Conservation (phyloP, 2,329 filamentous ascomycete species). For the Aureobasidium leucospermi region DNA sequence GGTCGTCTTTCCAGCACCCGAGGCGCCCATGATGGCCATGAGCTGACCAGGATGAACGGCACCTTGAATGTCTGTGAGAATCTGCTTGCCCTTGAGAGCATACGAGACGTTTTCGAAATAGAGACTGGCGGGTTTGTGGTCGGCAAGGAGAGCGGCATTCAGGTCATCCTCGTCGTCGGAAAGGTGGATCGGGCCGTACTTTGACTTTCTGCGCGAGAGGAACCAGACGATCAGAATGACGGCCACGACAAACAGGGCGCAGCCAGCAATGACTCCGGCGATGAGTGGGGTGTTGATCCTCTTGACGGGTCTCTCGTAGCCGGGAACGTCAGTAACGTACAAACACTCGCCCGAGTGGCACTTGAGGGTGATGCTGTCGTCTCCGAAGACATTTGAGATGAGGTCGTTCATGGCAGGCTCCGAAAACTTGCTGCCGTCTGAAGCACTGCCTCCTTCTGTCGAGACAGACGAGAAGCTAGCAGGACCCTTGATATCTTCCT, state of each 20-base stretch:
- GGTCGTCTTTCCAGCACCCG: slow-evolving; percentile 92
- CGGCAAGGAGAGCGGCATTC: slow-evolving; percentile 73
- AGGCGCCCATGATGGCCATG: slow-evolving; percentile 96
- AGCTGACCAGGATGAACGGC: slow-evolving; percentile 92
- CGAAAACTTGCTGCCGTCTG: slow-evolving; percentile 72
- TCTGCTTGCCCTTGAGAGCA: slow-evolving; percentile 76
- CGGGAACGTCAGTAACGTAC: slow-evolving; percentile 85
- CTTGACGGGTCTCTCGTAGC: slow-evolving; percentile 81
- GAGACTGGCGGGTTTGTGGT: slow-evolving; percentile 84
- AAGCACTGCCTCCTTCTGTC: slow-evolving; percentile 49
- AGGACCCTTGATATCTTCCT: slow-evolving; percentile 75
- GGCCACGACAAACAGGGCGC: slow-evolving; percentile 79
- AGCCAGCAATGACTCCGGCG: slow-evolving; percentile 81
- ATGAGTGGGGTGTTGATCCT: slow-evolving; percentile 96
- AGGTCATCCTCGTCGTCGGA: slow-evolving; percentile 82
- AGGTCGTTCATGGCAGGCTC: slow-evolving; percentile 90
- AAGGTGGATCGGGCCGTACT: slow-evolving; percentile 64
- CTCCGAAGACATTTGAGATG: slow-evolving; percentile 83
- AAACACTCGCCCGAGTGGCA: slow-evolving; percentile 88
- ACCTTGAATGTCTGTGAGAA: slow-evolving; percentile 72
- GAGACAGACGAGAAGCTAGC: slow-evolving; percentile 69
- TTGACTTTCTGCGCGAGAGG: slow-evolving; percentile 61
- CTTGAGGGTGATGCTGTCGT: slow-evolving; percentile 74
- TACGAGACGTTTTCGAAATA: slow-evolving; percentile 88
- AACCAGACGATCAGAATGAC: slow-evolving; percentile 83